Evolutionary conservation across 306 rosid genomes (phyloP).

Genomic region (Quercus berberidifolia): DNA sequence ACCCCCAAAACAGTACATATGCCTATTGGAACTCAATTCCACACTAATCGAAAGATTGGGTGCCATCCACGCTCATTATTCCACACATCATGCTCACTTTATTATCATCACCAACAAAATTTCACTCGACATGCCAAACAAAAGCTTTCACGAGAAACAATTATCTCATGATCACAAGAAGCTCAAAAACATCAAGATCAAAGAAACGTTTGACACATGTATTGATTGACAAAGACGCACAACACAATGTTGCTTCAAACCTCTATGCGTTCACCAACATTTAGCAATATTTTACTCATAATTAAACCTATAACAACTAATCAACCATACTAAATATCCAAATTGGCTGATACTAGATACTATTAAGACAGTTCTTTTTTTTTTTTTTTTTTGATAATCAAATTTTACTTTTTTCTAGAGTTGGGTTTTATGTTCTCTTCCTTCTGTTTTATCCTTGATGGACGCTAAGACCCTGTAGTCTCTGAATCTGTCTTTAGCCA

Average conservation of each 20-base stretch:
- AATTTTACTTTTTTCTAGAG: conserved; percentile 24
- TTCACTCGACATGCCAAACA: neutral
- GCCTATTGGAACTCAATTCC: neutral
- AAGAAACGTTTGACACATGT: neutral
- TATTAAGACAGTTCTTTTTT: too few species aligned
- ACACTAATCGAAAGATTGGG: neutral
- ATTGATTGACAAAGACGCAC: neutral
- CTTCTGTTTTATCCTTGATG: conserved; percentile 22
- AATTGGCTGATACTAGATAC: neutral
- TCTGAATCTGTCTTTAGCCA: conserved; percentile 30
- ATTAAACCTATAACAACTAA: neutral
- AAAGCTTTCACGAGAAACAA: neutral
- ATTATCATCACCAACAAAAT: neutral
- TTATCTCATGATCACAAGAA: neutral
- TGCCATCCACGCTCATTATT: neutral
- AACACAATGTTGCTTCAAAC: neutral
- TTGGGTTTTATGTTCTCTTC: conserved; percentile 17
- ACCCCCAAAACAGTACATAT: neutral
- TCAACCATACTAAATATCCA: too few species aligned
- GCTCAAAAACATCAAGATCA: neutral
- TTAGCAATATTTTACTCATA: neutral
- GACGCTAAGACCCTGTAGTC: conserved; percentile 25
- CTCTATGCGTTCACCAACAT: neutral
- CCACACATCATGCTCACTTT: neutral
- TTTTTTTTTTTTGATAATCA: too few species aligned